Evolutionary conservation across 495 filamentous ascomycete genomes (phyloP).

Genomic region (Penicillium turbatum): DNA sequence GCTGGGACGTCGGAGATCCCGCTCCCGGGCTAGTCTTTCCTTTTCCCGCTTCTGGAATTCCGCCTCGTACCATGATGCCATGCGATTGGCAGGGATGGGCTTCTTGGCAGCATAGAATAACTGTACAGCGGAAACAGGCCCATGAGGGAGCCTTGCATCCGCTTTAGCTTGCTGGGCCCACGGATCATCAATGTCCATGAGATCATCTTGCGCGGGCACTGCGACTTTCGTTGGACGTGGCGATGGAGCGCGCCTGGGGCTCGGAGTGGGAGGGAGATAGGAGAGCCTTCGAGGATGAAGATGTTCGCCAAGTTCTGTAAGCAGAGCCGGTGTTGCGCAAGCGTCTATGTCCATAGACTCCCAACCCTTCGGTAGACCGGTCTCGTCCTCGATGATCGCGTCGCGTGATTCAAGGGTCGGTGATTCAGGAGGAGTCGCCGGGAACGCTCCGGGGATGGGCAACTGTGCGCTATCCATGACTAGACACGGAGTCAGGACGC

Average conservation of each 20-base stretch:
- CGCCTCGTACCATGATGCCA: constrained; percentile 30
- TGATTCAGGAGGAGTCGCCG: constrained; percentile 15
- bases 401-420: constrained; percentile 10
- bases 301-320: constrained; percentile 21
- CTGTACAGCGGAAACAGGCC: constrained; percentile 38
- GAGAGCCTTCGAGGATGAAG: constrained; percentile 15
- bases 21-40: constrained; percentile 10
- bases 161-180: constrained; percentile 16
- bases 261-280: constrained; percentile 5
- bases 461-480: constrained; percentile 1
- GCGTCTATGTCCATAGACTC: constrained; percentile 14
- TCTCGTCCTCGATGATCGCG: constrained; percentile 2
- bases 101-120: constrained; percentile 25
- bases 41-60: constrained; percentile 27
- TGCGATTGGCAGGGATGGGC: constrained; percentile 31
- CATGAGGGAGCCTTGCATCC: constrained; percentile 20
- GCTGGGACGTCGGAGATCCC: constrained; percentile 11
- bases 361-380: constrained; percentile 1
- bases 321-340: constrained; percentile 9
- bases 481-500: not conserved
- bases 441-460: constrained; percentile 22
- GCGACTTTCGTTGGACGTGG: constrained; percentile 1
- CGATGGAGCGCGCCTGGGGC: not conserved
- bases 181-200: constrained; percentile 23
- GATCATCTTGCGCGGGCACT: constrained; percentile 7